Percentiles rank a stretch among this genome's conserved stretches.
phyloP scores from a whole-genome alignment of 371 early-diverging fungal genomes.

The Mycotypha africana region DNA sequence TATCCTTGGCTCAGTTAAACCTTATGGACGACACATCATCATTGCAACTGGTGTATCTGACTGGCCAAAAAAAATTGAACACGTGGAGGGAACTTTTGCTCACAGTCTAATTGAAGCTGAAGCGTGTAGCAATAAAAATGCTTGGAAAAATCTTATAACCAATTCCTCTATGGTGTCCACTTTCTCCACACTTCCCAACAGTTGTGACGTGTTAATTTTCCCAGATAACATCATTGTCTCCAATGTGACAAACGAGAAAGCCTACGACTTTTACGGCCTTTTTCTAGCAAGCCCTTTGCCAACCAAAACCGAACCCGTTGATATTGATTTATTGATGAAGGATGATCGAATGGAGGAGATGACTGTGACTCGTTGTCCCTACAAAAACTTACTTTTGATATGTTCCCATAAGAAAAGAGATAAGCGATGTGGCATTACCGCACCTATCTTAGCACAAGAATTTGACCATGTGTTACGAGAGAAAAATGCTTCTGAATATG shows the following conservation, averaged over 20 bases:
- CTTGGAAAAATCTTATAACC: constrained; percentile 27
- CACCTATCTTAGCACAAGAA: constrained; percentile 61
- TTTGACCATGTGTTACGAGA: constrained; percentile 48
- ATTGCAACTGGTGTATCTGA: constrained; percentile 55
- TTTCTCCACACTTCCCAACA: constrained; percentile 12
- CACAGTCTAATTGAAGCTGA: constrained; percentile 9
- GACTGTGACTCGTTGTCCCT: constrained; percentile 14
- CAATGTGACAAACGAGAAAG: constrained; percentile 23
- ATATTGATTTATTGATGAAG: constrained; percentile 3
- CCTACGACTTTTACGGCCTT: constrained; percentile 18
- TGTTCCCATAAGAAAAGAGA: constrained; percentile 72
- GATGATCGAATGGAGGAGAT: constrained; percentile 9
- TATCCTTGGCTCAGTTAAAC: constrained; percentile 54
- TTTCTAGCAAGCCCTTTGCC: constrained; percentile 19
- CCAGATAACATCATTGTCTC: constrained; percentile 37
- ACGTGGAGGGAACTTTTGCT: constrained; percentile 33
- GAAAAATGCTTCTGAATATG: constrained; percentile 41
- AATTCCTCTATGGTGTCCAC: constrained; percentile 23
- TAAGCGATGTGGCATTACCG: constrained; percentile 70
- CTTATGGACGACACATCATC: constrained; percentile 60
- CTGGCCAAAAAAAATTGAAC: constrained; percentile 54
- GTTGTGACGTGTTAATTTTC: constrained; percentile 26
- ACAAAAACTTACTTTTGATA: constrained; percentile 46
- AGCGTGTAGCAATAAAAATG: not conserved
- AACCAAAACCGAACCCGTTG: constrained; percentile 1